Conservation (phyloP, 495 filamentous ascomycete species). For the Tuber borchii region DNA sequence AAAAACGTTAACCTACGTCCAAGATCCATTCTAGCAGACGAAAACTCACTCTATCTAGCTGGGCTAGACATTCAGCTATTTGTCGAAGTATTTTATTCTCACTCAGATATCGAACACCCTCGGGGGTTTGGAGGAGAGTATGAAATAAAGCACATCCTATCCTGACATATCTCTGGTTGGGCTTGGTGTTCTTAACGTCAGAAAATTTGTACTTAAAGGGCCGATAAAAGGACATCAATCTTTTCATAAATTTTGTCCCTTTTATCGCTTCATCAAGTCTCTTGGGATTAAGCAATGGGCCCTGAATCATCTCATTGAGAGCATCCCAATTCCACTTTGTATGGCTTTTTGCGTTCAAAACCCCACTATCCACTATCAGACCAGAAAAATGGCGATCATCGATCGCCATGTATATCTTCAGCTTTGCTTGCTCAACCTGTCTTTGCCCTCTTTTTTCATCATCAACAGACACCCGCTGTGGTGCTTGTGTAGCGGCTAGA, state of each 20-base stretch:
- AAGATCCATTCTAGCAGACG: conserved; percentile 27
- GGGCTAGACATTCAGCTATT: conserved; percentile 88
- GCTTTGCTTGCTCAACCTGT: conserved; percentile 61
- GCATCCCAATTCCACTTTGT: conserved; percentile 96
- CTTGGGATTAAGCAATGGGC: conserved; percentile 84
- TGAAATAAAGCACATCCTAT: conserved; percentile 81
- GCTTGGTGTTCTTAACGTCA: conserved; percentile 75
- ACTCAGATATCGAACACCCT: conserved; percentile 75
- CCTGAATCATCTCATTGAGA: conserved; percentile 83
- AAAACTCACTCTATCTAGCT: conserved; percentile 63
- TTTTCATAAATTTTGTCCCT: conserved; percentile 88
- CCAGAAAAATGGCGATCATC: conserved; percentile 84
- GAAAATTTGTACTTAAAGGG: conserved; percentile 96
- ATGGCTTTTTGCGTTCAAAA: conserved; percentile 76
- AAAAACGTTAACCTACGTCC: conserved; percentile 10
- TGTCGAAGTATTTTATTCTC: conserved; percentile 91
- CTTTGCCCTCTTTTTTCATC: conserved; percentile 43
- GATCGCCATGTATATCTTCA: conserved; percentile 63
- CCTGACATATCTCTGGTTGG: conserved; percentile 87
- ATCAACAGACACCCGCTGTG: conserved; percentile 44
- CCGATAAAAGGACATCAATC: conserved; percentile 86
- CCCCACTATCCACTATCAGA: conserved; percentile 68
- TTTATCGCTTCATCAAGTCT: conserved; percentile 91
- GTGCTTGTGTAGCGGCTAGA: conserved; percentile 34
- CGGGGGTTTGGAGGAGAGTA: conserved; percentile 71